Percentiles rank a stretch among this genome's conserved stretches.
These are phyloP conservation scores for Pythium sp. DNA, from an alignment of 352 stramenopile species.

Conservation along the genomic window DNA sequence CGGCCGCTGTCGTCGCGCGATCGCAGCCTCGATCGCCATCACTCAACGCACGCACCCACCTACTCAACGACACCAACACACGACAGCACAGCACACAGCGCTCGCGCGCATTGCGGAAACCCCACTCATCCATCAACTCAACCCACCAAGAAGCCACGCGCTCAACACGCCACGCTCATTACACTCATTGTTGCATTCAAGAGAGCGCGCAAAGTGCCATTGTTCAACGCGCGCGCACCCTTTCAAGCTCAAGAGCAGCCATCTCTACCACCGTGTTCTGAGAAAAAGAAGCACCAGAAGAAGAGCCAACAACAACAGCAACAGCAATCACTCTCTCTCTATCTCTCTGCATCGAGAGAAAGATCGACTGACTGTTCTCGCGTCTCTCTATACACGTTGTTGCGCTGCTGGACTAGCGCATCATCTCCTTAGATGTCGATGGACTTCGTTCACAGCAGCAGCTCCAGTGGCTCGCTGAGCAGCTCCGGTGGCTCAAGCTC, in stretches of 20 bases:
- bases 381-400: conserved; percentile 1
- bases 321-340: conserved; percentile 1
- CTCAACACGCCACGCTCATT: too few relatives aligned
- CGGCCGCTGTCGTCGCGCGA: not conserved
- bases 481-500: conserved; percentile 10
- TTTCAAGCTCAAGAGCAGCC: conserved; percentile 5
- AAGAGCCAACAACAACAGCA: not conserved
- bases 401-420: not conserved
- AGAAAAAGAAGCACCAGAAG: conserved; percentile 5
- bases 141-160: not conserved
- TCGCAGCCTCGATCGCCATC: conserved; percentile 4
- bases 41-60: not conserved
- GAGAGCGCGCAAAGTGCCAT: not conserved
- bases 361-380: not conserved
- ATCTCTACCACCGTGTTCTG: not conserved
- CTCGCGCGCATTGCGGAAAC: conserved; percentile 7
- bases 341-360: not conserved
- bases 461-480: conserved; percentile 4
- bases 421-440: conserved; percentile 18
- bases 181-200: too few relatives aligned
- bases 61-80: not conserved
- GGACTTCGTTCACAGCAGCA: conserved; percentile 25
- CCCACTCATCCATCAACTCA: conserved; percentile 1
- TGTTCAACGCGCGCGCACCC: not conserved
- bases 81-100: not conserved